These are phyloP conservation scores for Diaporthe sp. DNA, from an alignment of 2,329 filamentous ascomycete species.

Conservation along the genomic window DNA sequence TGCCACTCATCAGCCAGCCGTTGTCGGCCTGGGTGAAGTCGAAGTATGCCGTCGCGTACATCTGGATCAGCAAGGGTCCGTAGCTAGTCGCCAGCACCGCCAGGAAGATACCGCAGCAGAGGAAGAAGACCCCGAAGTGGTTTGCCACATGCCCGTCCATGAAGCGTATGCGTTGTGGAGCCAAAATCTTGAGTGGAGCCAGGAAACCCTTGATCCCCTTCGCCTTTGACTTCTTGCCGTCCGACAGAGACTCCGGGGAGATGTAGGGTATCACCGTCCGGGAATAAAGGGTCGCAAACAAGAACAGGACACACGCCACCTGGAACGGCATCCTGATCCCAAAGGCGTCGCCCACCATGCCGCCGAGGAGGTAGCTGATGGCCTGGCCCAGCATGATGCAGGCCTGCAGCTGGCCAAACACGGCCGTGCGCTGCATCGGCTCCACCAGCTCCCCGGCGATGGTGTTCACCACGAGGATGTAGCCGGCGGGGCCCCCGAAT, in stretches of 20 bases:
- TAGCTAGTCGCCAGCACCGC: conserved; percentile 77
- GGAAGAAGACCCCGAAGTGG: conserved; percentile 73
- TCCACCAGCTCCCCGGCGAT: conserved; percentile 76
- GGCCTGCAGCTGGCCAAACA: conserved; percentile 76
- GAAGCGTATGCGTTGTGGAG: conserved; percentile 67
- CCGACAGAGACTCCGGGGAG: conserved; percentile 56
- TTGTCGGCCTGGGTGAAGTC: conserved; percentile 65
- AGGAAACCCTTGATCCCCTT: conserved; percentile 68
- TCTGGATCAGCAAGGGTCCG: conserved; percentile 71
- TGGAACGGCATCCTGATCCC: conserved; percentile 76
- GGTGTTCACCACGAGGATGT: conserved; percentile 78
- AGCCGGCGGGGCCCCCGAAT: conserved; percentile 77
- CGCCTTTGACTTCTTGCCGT: conserved; percentile 49
- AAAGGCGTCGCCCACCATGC: conserved; percentile 73
- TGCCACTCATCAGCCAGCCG: conserved; percentile 67
- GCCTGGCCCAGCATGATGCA: conserved; percentile 77
- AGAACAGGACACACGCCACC: conserved; percentile 71
- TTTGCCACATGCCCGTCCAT: conserved; percentile 62
- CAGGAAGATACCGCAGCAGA: conserved; percentile 75
- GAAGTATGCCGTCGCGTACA: conserved; percentile 67
- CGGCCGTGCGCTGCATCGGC: conserved; percentile 71
- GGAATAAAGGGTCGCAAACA: conserved; percentile 59
- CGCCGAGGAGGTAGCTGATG: conserved; percentile 74
- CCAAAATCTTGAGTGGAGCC: conserved; percentile 72
- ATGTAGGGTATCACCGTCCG: conserved; percentile 64